phyloP scores from a whole-genome alignment of 2,329 filamentous ascomycete species.

The Ascochyta koolunga region DNA sequence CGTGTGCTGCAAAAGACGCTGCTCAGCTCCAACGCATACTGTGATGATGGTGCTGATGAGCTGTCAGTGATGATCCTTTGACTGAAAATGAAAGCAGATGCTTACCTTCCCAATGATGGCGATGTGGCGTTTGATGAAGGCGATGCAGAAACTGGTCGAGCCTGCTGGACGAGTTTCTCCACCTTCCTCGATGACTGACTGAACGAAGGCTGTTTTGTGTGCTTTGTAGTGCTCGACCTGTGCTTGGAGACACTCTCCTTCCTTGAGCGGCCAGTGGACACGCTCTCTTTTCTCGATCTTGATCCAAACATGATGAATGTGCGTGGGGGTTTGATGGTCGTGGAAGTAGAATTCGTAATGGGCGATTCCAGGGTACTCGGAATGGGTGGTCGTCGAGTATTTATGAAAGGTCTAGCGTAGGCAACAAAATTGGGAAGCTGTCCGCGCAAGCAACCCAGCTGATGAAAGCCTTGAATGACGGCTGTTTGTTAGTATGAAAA shows the following conservation, averaged over 20 bases:
- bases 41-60: constrained; percentile 69
- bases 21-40: constrained; percentile 77
- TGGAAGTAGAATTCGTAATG: constrained; percentile 10
- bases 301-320: constrained; percentile 45
- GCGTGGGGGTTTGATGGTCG: constrained; percentile 19
- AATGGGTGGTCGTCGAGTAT: constrained; percentile 30
- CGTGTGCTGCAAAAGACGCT: constrained; percentile 87
- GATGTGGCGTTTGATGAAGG: constrained; percentile 46
- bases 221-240: constrained; percentile 44
- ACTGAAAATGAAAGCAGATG: neutral
- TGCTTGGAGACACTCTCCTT: constrained; percentile 48
- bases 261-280: constrained; percentile 40
- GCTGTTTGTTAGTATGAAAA: constrained; percentile 29
- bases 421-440: constrained; percentile 38
- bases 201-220: constrained; percentile 48
- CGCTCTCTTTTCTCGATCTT: constrained; percentile 43
- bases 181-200: constrained; percentile 42
- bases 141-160: constrained; percentile 33
- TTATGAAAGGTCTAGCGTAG: constrained; percentile 38
- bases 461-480: constrained; percentile 41
- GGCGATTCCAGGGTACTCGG: constrained; percentile 14
- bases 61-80: constrained; percentile 23
- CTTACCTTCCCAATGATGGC: constrained; percentile 46
- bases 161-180: constrained; percentile 45
- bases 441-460: constrained; percentile 31